These are phyloP conservation scores for Hypoxylon sp. DNA, from an alignment of 2,329 filamentous ascomycete genomes.

Conservation along the genomic window DNA sequence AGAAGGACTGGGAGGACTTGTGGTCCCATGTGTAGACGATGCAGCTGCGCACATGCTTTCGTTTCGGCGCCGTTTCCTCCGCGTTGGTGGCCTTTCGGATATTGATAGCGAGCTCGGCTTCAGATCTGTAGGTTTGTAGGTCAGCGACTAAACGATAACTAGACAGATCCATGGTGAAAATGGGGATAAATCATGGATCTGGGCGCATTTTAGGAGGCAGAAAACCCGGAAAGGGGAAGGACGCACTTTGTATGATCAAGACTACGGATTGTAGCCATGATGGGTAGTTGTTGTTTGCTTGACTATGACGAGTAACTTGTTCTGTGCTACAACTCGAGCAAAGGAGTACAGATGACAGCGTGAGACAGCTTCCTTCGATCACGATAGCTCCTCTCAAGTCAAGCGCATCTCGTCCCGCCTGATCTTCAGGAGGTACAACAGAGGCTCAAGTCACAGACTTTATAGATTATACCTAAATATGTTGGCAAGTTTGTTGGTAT, in stretches of 20 bases:
- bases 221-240: constrained; percentile 8
- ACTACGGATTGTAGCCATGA: constrained; percentile 54
- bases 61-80: constrained; percentile 78
- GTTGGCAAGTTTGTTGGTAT: constrained; percentile 7
- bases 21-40: constrained; percentile 99
- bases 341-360: constrained; percentile 4
- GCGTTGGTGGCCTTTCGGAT: constrained; percentile 79
- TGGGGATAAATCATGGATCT: constrained; percentile 6
- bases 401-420: constrained; percentile 35
- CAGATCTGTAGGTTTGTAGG: constrained; percentile 65
- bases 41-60: constrained; percentile 96
- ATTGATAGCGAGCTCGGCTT: constrained; percentile 78
- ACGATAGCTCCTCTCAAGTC: constrained; percentile 23
- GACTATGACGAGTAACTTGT: constrained; percentile 11
- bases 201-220: background rate
- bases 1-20: constrained; percentile 94
- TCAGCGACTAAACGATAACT: constrained; percentile 18
- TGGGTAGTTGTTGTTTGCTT: constrained; percentile 33
- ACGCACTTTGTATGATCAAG: constrained; percentile 56
- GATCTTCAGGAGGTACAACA: constrained; percentile 18
- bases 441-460: constrained; percentile 13
- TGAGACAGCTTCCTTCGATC: constrained; percentile 27
- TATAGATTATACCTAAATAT: constrained; percentile 6
- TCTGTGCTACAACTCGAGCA: constrained; percentile 22
- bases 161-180: constrained; percentile 11